Base-by-base conservation (phyloP, 2,329 filamentous ascomycete species). In the Paraconiothyrium sp. region DNA sequence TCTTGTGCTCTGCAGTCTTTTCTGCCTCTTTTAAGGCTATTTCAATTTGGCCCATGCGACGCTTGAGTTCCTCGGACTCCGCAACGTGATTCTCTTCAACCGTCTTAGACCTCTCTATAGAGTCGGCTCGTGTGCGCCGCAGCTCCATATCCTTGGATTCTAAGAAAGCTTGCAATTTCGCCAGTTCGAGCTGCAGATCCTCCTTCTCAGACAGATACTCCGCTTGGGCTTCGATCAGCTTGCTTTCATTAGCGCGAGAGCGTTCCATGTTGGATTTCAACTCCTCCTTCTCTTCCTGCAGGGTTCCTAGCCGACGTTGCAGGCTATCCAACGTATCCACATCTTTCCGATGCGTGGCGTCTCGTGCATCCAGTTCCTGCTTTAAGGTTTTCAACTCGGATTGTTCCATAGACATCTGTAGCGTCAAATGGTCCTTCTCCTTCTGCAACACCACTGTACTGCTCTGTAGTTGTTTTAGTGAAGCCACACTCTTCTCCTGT, bases 11-110 rank as follows among this genome's bases (percentile, higher is more conserved):
- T 34, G 70, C 58, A n/a, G 61, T 49, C 3, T 62, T 65, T 35
- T 73, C 61, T 1, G 60, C 50, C n/a, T 70, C 63, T 22, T 65
- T 66, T 6, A 67, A 54, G 9, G 61, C 64, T 13, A 27, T 39
- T 11, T 68, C 66, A 11, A 64, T 59, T 22, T 63, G 27, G 6
- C 9, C 49, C 8, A 73, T 49, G 2, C 65, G 64, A 24, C 51
- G 48, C 22, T 47, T 56, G 16, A 66, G 43, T 9, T 63, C 56
- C 7, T 65, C 52, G 5, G 68, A 35, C 13, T 68, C 58, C 16
- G 35, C 58, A 8, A 47, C n/a, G 34, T 64, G 60, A 1, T 34
- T 22, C 24, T 66, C 58, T 30, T 48, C 51, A 10, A 48, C 16
- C 11, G 49, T 56, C 10, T 44, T 52, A 0, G 60, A 46, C 39